Evolutionary conservation across 257 asterid species (phyloP), one percentile per base, ranked within the genome.

Genomic region (Paraleonurus japonicus): DNA sequence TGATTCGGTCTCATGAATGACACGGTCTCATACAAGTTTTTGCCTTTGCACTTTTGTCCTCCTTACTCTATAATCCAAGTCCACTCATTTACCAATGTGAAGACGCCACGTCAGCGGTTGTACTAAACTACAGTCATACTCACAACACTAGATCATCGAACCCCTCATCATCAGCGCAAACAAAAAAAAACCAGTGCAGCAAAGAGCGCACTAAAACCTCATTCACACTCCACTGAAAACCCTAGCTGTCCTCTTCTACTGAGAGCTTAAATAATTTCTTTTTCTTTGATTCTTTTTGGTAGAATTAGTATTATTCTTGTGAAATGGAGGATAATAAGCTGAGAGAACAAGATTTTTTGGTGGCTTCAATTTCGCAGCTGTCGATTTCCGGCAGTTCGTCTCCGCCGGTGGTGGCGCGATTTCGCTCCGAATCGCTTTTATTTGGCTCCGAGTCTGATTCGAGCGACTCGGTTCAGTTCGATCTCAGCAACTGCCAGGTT

Each of bases 311-410:
- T 16, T 9, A 7, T 54, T 53, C 24, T 47, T 79, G 54, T 48
- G 57, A 22, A 61, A 82, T 79, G 88, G 89, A 79, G 78, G 77
- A 80, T 51, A 71, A 83, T 72, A 83, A 78, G 80, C 75, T 68
- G 64, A 74, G 53, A 65, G 87, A 78, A 79, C 83, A 84, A 33
- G 90, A 89, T 32, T 91, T 94, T 78, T 28, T 79, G 72, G 85
- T 90, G 61, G 94, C 87, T 6, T 91, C 96, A 30, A 74, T 89
- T 75, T 82, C 92, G 72, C 89, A 86, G 89, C 93, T 91, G 23
- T 79, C 91, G 62, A 78, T 83, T 70, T 80, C 92, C n/a, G 85
- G 84, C 59, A 70, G 80, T 33, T 64, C 93, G 71, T 80, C 87
- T 48, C 82, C 83, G 70, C 90, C 84, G 61, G 86, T 81, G 78